phyloP scores from a whole-genome alignment of 345 rosid species.

The Heritiera littoralis region DNA sequence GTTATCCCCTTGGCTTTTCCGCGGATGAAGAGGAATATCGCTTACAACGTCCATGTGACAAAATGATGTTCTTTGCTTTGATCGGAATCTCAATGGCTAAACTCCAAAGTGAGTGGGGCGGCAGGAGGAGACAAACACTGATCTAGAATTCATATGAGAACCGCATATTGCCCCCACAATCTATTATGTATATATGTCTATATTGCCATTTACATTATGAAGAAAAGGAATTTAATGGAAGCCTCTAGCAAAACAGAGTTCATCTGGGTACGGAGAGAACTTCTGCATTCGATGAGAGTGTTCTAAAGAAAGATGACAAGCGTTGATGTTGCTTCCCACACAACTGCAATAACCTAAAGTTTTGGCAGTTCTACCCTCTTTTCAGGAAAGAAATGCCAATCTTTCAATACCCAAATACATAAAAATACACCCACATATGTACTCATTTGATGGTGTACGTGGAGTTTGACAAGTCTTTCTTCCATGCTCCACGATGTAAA shows the following conservation, averaged over 20 bases:
- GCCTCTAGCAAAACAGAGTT: constrained; percentile 5
- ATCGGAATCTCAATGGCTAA: constrained; percentile 8
- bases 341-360: background rate
- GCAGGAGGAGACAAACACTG: background rate
- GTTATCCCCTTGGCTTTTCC: constrained; percentile 1
- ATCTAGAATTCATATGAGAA: background rate
- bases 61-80: background rate
- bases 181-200: background rate
- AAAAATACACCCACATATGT: constrained; percentile 4
- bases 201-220: background rate
- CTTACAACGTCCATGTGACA: constrained; percentile 11
- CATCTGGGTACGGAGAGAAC: background rate
- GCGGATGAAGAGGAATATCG: background rate
- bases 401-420: background rate
- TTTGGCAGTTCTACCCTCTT: background rate
- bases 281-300: constrained; percentile 11
- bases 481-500: background rate
- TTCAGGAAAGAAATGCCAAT: background rate
- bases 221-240: background rate
- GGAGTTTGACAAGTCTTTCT: background rate
- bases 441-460: background rate
- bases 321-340: background rate
- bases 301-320: constrained; percentile 12
- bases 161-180: background rate
- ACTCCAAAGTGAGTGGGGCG: constrained; percentile 7